Base-by-base conservation (phyloP, 1,284 basidiomycete genomes). In the Leccinum fallax region DNA sequence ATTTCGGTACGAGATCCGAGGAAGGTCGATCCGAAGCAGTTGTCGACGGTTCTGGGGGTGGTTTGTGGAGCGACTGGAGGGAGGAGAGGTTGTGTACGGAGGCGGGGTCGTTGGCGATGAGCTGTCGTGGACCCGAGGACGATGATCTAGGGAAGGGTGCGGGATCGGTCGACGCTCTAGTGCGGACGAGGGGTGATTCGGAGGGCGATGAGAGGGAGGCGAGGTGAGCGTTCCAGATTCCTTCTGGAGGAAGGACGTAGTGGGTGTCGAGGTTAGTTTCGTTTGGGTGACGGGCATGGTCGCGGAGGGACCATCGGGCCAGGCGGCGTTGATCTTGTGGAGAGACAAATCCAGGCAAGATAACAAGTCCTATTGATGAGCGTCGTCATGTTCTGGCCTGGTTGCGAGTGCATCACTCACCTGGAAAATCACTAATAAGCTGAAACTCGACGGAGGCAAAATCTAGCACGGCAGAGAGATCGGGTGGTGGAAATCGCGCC, bases 231-330 rank as follows among this genome's bases (percentile, higher is more conserved):
- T 88, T 85, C 92, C 93, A 95, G 26, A 94, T 69, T 2, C 92
- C 92, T 26, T 84, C 78, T 28, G 74, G 58, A 0, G 95, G 95
- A 4, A 95, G 78, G 51, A 79, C 59, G 69, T 95, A 96, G 75
- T 97, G 95, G 0, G 87, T 85, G 61, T 94, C 90, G 26, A 97
- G 86, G 66, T 94, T 95, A 1, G 93, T 94, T 57, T 92, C 88
- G 72, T 96, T 97, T 0, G 94, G 93, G 26, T 82, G 75, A 5
- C 82, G 80, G 0, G 94, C 90, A 67, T 95, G 93, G 34, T 89
- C 83, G 24, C 80, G 73, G 6, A 97, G 83, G 34, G 92, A 84
- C 83, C 90, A 89, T 60, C 76, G 77, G 16, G 92, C 80, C 4
- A 97, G 82, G 1, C 80, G 71, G 26, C 85, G 81, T 71, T 97